phyloP scores from a whole-genome alignment of 2,329 filamentous ascomycete genomes.

The Elsinoe necatrix region DNA sequence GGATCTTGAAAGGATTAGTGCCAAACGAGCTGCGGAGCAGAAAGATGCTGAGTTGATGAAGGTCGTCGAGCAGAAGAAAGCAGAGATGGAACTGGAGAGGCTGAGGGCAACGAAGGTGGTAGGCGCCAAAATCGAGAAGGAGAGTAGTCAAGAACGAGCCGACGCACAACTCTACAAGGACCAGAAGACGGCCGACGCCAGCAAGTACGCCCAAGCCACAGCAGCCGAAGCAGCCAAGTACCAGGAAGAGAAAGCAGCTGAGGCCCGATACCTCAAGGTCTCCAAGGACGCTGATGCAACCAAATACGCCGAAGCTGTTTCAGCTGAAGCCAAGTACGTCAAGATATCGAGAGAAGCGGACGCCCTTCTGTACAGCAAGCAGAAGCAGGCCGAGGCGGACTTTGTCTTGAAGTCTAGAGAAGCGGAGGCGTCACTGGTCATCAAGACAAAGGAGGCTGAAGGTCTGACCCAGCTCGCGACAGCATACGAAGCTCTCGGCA shows the following conservation, averaged over 20 bases:
- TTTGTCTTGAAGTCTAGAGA: constrained; percentile 40
- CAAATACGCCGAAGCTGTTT: constrained; percentile 38
- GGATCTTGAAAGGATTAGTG: constrained; percentile 66
- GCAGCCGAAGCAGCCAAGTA: constrained; percentile 35
- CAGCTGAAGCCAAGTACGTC: constrained; percentile 29
- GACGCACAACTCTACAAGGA: constrained; percentile 48
- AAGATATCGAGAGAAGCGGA: constrained; percentile 38
- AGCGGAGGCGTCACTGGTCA: constrained; percentile 52
- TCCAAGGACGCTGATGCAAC: constrained; percentile 29
- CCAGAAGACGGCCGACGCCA: constrained; percentile 42
- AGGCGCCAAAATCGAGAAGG: constrained; percentile 61
- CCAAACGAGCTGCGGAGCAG: constrained; percentile 62
- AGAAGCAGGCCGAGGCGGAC: constrained; percentile 35
- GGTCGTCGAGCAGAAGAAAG: constrained; percentile 68
- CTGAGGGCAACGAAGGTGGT: constrained; percentile 70
- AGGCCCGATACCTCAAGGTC: constrained; percentile 37
- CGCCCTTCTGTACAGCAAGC: constrained; percentile 41
- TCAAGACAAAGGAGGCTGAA: constrained; percentile 65
- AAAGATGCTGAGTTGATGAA: constrained; percentile 73
- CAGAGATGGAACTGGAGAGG: constrained; percentile 70
- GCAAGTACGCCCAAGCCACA: constrained; percentile 53
- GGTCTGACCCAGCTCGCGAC: constrained; percentile 69
- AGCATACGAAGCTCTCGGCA: constrained; percentile 64
- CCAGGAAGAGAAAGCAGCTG: constrained; percentile 35
- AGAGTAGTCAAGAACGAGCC: constrained; percentile 60